phyloP scores from a whole-genome alignment of 345 rosid genomes.

The Pseudoturritis turrita region DNA sequence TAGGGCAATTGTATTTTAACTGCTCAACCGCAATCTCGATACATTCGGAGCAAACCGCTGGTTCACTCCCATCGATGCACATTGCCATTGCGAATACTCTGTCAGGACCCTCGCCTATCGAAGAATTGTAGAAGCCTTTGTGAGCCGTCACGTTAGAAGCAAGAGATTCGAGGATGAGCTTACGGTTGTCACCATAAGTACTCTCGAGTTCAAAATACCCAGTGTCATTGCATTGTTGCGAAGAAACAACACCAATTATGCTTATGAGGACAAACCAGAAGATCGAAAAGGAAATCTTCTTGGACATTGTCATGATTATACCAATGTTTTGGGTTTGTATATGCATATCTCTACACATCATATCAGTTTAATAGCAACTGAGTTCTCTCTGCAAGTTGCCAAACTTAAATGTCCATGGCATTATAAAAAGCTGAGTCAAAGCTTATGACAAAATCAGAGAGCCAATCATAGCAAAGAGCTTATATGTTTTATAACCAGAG shows the following conservation, averaged over 20 bases:
- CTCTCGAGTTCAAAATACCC: background rate
- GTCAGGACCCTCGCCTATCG: background rate
- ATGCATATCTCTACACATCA: conserved; percentile 6
- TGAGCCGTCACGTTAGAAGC: background rate
- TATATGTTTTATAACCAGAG: conserved; percentile 4
- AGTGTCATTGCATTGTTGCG: background rate
- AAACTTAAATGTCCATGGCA: background rate
- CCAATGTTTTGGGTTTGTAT: background rate
- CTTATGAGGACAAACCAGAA: background rate
- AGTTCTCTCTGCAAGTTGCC: conserved; percentile 2
- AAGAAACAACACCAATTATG: background rate
- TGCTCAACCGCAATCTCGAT: background rate
- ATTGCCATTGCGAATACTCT: conserved; percentile 13
- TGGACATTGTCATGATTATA: background rate
- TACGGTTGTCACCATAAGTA: background rate
- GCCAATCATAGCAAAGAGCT: background rate
- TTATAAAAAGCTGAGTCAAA: conserved; percentile 2
- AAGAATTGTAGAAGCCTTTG: conserved; percentile 2
- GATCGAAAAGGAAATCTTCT: background rate
- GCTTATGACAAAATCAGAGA: background rate
- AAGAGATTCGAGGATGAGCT: background rate
- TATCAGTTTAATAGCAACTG: conserved; percentile 1
- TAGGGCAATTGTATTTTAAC: background rate
- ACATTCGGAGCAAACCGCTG: background rate
- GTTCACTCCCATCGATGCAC: background rate